Conservation (phyloP, 2,329 filamentous ascomycete genomes). For the Sarocladiaceae sp. region DNA sequence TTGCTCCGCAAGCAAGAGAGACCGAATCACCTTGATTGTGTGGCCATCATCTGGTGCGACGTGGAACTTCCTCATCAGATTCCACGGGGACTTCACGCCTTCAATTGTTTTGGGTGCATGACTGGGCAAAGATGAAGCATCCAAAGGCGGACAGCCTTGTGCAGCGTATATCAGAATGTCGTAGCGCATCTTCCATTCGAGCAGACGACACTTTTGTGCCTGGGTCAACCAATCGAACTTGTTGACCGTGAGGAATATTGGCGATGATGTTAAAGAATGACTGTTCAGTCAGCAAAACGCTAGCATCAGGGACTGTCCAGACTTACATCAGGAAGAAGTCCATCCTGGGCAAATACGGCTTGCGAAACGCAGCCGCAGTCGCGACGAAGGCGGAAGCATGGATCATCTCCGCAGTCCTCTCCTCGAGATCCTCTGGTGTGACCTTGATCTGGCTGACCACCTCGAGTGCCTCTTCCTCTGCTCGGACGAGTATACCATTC, state of each 20-base stretch:
- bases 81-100: constrained; percentile 37
- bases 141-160: constrained; percentile 57
- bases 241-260: constrained; percentile 71
- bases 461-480: constrained; percentile 57
- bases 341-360: constrained; percentile 63
- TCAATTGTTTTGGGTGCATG: constrained; percentile 50
- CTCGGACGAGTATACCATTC: constrained; percentile 64
- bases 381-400: constrained; percentile 53
- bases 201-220: constrained; percentile 60
- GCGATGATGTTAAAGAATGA: constrained; percentile 67
- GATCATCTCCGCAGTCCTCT: constrained; percentile 60
- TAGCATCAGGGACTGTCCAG: not conserved
- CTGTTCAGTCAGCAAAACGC: constrained; percentile 35
- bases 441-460: constrained; percentile 58
- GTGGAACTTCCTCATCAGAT: constrained; percentile 44
- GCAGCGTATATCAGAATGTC: constrained; percentile 74
- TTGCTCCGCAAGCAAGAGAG: constrained; percentile 60
- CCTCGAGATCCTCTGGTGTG: constrained; percentile 49
- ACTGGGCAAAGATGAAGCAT: constrained; percentile 50
- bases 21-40: constrained; percentile 68
- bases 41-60: constrained; percentile 72
- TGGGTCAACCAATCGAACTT: constrained; percentile 55
- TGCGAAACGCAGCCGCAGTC: constrained; percentile 55
- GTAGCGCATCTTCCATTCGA: constrained; percentile 78
- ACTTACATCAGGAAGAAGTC: constrained; percentile 71